Evolutionary conservation across 768 basidiomycete genomes (phyloP).

Genomic region (Tubosaeta sp.): DNA sequence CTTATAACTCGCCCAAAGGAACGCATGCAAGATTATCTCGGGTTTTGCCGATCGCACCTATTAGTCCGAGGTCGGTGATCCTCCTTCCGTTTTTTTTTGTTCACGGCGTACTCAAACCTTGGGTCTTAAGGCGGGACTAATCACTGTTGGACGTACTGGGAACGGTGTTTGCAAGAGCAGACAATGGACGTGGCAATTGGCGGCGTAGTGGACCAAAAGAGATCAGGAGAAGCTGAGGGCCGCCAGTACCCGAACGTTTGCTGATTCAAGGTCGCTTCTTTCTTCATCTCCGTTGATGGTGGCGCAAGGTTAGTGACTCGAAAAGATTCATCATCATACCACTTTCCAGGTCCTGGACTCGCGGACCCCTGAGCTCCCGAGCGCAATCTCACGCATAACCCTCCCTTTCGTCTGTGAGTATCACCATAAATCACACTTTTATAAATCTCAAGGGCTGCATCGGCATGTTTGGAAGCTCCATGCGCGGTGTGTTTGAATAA

Average conservation of each 20-base stretch:
- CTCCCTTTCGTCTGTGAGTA: not conserved
- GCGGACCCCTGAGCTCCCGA: not conserved
- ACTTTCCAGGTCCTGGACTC: not conserved
- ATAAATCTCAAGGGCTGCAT: not conserved
- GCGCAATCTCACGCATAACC: not conserved
- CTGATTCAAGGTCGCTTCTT: not conserved
- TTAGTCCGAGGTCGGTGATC: not conserved
- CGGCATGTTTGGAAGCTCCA: too few relatives aligned
- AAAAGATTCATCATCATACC: too few relatives aligned
- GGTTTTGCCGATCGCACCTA: not conserved
- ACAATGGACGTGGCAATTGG: not conserved
- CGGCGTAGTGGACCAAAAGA: not conserved
- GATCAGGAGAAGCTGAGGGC: not conserved
- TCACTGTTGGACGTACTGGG: not conserved
- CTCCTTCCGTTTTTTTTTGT: not conserved
- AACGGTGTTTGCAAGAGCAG: not conserved
- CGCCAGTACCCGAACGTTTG: too few relatives aligned
- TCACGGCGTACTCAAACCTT: too few relatives aligned
- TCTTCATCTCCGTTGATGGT: not conserved
- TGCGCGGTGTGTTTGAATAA: too few relatives aligned
- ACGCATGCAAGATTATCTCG: not conserved
- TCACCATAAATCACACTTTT: not conserved
- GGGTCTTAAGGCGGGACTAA: too few relatives aligned
- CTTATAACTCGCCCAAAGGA: not conserved
- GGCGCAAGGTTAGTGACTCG: not conserved